phyloP scores from a whole-genome alignment of 768 basidiomycete genomes.

The Naganishia antarctica region DNA sequence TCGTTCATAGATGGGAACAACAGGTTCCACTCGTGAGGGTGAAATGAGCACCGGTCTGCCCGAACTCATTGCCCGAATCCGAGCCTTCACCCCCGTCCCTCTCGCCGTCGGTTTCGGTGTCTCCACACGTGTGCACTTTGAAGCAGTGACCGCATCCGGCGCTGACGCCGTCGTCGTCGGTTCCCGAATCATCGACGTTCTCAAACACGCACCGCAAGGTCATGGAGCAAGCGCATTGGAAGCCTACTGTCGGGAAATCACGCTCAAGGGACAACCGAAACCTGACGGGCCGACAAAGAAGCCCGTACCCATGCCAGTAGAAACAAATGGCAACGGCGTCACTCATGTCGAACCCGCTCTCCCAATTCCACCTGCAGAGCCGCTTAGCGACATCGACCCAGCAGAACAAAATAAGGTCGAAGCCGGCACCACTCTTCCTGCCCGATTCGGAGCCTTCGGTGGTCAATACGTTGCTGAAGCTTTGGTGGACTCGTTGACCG shows the following conservation, averaged over 20 bases:
- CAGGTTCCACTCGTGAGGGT: constrained; percentile 75
- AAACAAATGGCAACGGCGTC: constrained; percentile 35
- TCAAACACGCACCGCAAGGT: constrained; percentile 60
- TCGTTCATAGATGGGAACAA: constrained; percentile 88
- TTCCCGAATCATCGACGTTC: constrained; percentile 72
- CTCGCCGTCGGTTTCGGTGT: constrained; percentile 97
- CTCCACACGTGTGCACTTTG: constrained; percentile 80
- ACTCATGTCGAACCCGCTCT: constrained; percentile 31
- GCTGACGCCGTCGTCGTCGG: constrained; percentile 95
- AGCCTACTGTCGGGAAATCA: constrained; percentile 68
- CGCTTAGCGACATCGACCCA: constrained; percentile 33
- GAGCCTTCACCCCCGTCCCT: constrained; percentile 69
- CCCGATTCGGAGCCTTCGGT: constrained; percentile 89
- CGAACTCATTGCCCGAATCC: constrained; percentile 75
- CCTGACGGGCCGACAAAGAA: constrained; percentile 20
- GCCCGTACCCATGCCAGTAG: constrained; percentile 31
- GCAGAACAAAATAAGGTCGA: constrained; percentile 34
- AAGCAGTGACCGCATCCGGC: constrained; percentile 75
- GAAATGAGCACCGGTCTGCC: constrained; percentile 71
- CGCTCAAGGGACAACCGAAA: constrained; percentile 50
- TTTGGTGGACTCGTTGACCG: constrained; percentile 82
- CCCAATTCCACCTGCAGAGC: constrained; percentile 33
- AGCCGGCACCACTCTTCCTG: constrained; percentile 58
- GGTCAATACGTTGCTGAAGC: constrained; percentile 97
- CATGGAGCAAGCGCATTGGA: constrained; percentile 35